Base-by-base conservation (phyloP, 164 flowering plant species). In the Liriodendron chinense region DNA sequence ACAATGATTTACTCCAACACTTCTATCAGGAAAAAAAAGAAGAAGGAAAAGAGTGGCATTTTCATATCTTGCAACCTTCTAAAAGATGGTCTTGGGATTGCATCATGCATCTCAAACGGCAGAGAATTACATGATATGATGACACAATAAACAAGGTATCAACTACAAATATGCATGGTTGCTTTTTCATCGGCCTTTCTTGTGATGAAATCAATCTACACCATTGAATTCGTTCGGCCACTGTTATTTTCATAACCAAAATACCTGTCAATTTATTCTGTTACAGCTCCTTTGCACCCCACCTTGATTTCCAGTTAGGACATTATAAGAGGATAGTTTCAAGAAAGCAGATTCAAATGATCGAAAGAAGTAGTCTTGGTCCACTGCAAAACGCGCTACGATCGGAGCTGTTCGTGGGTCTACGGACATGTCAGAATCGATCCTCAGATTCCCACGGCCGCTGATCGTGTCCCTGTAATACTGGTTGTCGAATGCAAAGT, bases 271-370 rank as follows among this genome's bases (percentile, higher is more conserved):
- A 16, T 48, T 21, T 61, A 75, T 65, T 72, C 50, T 28, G 53
- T 69, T 69, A 28, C 84, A 82, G 4, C 61, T 26, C 61, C 64
- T 70, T 13, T 80, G 61, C 28, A 82, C 49, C 66, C 79, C 71
- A 57, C 84, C 84, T 28, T 34, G 47, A 21, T 65, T n/a, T 21
- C 72, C 79, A 7, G 75, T 49, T n/a, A 82, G 79, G 57, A 79
- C 81, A 62, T 65, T 56, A 14, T 26, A 13, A 2, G 48, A 74
- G 0, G 80, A 79, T 13, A 79, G 80, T 80, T 82, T 82, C 4
- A 69, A 48, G 22, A 82, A 82, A 16, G 82, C 80, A 20, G 78
- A 82, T 28, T 77, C 64, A 72, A 79, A 82, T 23, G 48, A 74
- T 53, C 59, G 62, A 64, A 82, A 82, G 78, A 82, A 80, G 22